These are phyloP conservation scores for Arthrobotrys musiformis DNA, from an alignment of 2,329 filamentous ascomycete genomes.

Conservation along the genomic window DNA sequence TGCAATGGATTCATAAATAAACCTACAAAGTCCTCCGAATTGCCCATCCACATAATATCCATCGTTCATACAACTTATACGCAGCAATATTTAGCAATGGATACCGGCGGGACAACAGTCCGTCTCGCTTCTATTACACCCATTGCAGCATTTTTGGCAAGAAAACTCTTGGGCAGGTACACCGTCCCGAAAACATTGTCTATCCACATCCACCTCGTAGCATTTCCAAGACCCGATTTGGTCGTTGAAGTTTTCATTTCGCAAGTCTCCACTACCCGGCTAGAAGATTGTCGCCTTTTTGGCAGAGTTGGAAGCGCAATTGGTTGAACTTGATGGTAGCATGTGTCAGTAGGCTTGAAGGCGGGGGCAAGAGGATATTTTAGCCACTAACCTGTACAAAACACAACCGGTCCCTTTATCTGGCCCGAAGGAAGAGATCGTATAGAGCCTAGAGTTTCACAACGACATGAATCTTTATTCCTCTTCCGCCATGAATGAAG, in stretches of 20 bases:
- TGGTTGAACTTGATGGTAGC: neutral
- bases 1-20: too few relatives aligned
- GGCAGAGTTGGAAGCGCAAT: neutral
- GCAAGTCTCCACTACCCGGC: neutral
- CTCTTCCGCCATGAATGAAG: too few relatives aligned
- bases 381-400: neutral
- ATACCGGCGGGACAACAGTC: neutral
- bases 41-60: too few relatives aligned
- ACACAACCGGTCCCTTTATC: neutral
- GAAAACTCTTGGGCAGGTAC: neutral
- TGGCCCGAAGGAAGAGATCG: constrained; percentile 19
- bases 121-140: neutral
- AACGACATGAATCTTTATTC: too few relatives aligned
- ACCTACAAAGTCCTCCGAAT: too few relatives aligned
- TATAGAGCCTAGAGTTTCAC: constrained; percentile 2
- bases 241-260: neutral
- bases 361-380: neutral
- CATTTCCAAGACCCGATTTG: constrained; percentile 1
- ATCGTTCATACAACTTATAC: too few relatives aligned
- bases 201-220: neutral
- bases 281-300: neutral
- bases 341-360: neutral
- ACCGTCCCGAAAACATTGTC: neutral
- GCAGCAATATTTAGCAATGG: neutral
- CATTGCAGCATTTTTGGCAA: neutral